Evolutionary conservation across 202 grass and related monocot species (phyloP).

Genomic region (Saccharum hybrid): DNA sequence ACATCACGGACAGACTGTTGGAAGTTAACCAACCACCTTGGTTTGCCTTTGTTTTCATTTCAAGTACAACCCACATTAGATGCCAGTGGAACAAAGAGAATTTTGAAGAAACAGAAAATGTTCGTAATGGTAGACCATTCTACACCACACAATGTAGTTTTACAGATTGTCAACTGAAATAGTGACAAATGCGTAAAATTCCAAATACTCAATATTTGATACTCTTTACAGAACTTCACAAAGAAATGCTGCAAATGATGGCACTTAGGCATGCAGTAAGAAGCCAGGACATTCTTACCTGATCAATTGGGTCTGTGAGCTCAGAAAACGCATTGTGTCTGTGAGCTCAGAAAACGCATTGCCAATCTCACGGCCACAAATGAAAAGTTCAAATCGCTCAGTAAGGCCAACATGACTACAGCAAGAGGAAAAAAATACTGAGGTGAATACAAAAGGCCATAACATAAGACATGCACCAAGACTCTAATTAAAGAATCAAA

Average conservation of each 20-base stretch:
- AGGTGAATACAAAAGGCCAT: conserved; percentile 24
- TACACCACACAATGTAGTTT: conserved; percentile 24
- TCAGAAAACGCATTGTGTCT: conserved; percentile 99
- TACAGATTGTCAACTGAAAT: conserved; percentile 14
- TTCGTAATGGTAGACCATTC: conserved; percentile 4
- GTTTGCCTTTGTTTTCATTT: conserved; percentile 1
- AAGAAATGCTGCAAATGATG: conserved; percentile 10
- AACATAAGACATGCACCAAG: conserved; percentile 10
- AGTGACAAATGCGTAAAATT: not conserved
- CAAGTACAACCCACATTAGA: conserved; percentile 15
- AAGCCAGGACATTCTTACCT: conserved; percentile 56
- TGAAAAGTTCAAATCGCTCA: conserved; percentile 92
- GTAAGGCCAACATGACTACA: conserved; percentile 79
- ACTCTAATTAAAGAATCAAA: conserved; percentile 21
- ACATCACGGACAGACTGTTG: not conserved
- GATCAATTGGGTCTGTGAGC: conserved; percentile 98
- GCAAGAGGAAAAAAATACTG: conserved; percentile 32
- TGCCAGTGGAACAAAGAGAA: conserved; percentile 4
- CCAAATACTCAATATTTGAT: not conserved
- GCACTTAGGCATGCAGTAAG: conserved; percentile 25
- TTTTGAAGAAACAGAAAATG: not conserved
- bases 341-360: conserved; percentile 99
- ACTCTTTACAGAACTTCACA: not conserved
- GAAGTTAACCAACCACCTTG: conserved; percentile 18
- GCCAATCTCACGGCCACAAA: conserved; percentile 97